Evolutionary conservation across 129 eudicot species (phyloP).

Genomic region (Saussurea involucrata): DNA sequence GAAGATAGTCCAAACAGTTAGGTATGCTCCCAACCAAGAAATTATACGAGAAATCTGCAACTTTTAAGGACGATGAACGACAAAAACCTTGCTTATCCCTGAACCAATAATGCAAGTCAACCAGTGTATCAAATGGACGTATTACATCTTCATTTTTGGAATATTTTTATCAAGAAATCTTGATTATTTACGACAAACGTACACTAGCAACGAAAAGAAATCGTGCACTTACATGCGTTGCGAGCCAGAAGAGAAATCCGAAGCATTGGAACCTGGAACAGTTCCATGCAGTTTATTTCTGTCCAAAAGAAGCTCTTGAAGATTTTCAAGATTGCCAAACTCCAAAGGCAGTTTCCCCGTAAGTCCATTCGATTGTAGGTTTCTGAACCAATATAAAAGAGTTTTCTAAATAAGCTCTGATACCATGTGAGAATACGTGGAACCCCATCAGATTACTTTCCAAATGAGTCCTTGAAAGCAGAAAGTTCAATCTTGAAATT

Average conservation of each 20-base stretch:
- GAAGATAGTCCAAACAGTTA: constrained; percentile 67
- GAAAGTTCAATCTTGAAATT: constrained; percentile 2
- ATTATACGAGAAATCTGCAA: constrained; percentile 75
- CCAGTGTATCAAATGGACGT: background rate
- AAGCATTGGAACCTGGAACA: constrained; percentile 47
- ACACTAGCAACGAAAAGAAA: background rate
- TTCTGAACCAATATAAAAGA: constrained; percentile 39
- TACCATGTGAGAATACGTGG: background rate
- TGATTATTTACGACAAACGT: background rate
- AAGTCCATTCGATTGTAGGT: constrained; percentile 83
- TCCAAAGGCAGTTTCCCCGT: constrained; percentile 70
- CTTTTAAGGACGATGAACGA: constrained; percentile 56
- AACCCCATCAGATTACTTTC: background rate
- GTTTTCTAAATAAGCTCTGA: background rate
- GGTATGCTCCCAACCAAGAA: constrained; percentile 73
- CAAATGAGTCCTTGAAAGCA: background rate
- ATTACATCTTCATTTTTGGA: background rate
- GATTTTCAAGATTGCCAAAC: constrained; percentile 64
- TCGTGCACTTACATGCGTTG: constrained; percentile 46
- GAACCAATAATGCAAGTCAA: background rate
- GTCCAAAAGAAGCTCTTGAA: constrained; percentile 79
- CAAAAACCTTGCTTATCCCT: constrained; percentile 76
- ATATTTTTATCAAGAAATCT: constrained; percentile 2
- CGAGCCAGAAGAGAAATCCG: constrained; percentile 17
- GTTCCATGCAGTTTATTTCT: constrained; percentile 74